Conservation (phyloP, 805 yeast species). For the Candida succiphila region DNA sequence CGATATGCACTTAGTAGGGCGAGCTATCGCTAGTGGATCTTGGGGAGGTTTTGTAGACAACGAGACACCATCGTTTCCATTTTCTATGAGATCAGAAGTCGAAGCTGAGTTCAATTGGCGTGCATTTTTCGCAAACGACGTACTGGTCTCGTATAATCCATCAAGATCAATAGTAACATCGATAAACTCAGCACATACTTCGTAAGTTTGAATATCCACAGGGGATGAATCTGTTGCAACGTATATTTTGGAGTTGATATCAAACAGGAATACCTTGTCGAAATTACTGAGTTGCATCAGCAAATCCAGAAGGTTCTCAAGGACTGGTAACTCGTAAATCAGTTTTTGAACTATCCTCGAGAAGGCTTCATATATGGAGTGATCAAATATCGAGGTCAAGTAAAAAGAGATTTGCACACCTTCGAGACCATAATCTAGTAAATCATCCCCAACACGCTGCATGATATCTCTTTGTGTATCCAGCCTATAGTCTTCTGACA, state of each 20-base stretch:
- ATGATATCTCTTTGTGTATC: slow-evolving; percentile 95
- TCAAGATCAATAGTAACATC: slow-evolving; percentile 89
- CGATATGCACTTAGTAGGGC: slow-evolving; percentile 47
- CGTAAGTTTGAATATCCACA: slow-evolving; percentile 90
- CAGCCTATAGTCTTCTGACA: slow-evolving; percentile 84
- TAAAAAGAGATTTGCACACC: slow-evolving; percentile 89
- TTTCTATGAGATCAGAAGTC: not conserved
- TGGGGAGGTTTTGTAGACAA: no score
- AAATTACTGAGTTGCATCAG: slow-evolving; percentile 82
- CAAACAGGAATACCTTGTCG: slow-evolving; percentile 89
- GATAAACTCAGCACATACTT: slow-evolving; percentile 94
- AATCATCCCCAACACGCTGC: slow-evolving; percentile 91
- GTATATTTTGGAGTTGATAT: slow-evolving; percentile 84
- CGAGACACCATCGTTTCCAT: not conserved
- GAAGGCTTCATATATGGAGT: slow-evolving; percentile 91
- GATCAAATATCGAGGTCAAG: slow-evolving; percentile 89
- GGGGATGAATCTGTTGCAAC: slow-evolving; percentile 96
- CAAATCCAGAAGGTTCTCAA: slow-evolving; percentile 83
- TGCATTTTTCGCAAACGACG: slow-evolving; percentile 1
- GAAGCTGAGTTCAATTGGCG: not conserved
- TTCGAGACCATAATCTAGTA: slow-evolving; percentile 80
- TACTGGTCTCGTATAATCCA: slow-evolving; percentile 40
- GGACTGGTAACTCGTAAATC: slow-evolving; percentile 76
- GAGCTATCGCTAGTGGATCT: slow-evolving; percentile 2
- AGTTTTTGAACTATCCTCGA: slow-evolving; percentile 87